Evolutionary conservation across 2,329 filamentous ascomycete species (phyloP), one percentile per base, ranked within the genome.

Genomic region (Geosmithia putterillii): DNA sequence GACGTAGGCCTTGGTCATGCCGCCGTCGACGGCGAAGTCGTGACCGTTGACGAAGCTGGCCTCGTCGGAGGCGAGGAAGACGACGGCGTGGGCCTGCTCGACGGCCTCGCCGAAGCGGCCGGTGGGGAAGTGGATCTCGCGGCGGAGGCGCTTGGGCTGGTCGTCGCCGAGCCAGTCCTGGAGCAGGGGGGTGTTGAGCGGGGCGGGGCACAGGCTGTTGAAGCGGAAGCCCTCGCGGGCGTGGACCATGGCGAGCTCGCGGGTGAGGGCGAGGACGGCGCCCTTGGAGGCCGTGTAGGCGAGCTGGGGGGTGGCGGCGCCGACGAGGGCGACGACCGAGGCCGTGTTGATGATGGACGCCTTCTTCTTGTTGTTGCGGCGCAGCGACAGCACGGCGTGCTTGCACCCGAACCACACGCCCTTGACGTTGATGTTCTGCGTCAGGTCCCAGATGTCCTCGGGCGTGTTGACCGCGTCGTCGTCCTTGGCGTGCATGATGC

Each of bases 321-420:
- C 88, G 42, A 94, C 84, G 42, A 94, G 73, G 3, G 87, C 88
- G 40, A 95, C 88, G 41, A 94, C 83, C 40, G 83, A 89, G 21
- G 87, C 88, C 3, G 87, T 94, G 72, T 95, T 95, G 74, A 95
- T 89, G 64, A 95, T 79, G 63, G 81, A 87, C 42, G 78, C 86
- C 53, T 74, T 77, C 38, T 70, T 76, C 78, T 95, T 95, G 44
- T 76, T 74, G 70, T 94, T 73, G 54, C 79, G 80, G 50, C 88
- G 82, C 54, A 95, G 73, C 38, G 85, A 77, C 42, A 90, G 70
- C 22, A 95, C 81, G 7, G 89, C 87, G 62, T 95, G 86, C 73
- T 95, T 95, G 74, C 80, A 83, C 47, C 89, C 89, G 61, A 79
- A 95, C 89, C 89, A 95, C n/a, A 95, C 89, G 38, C 89, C 89